Percentiles rank a stretch among this genome's conserved stretches.
Conservation (phyloP, 73 alveolate species). For the Paraurostyla sp. region DNA sequence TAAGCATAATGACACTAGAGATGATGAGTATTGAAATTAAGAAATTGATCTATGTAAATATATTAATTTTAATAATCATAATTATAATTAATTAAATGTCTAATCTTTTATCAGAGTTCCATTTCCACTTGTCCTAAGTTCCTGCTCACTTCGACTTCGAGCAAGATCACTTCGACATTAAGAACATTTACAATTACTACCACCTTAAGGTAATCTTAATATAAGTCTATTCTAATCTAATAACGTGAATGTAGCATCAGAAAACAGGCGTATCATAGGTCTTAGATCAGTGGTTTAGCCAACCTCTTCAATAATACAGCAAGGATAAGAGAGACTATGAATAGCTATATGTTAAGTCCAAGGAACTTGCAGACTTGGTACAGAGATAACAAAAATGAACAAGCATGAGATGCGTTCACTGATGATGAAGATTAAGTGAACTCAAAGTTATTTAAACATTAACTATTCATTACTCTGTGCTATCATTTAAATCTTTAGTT, state of each 20-base stretch:
- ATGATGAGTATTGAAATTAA: too few species aligned
- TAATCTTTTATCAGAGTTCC: conserved; percentile 8
- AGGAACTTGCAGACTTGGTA: not conserved
- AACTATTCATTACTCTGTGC: too few species aligned
- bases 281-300: conserved; percentile 1
- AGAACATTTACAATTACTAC: conserved; percentile 24
- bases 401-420: too few species aligned
- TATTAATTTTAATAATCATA: not conserved
- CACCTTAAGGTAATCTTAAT: not conserved
- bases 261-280: conserved; percentile 21
- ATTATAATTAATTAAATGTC: not conserved
- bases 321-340: not conserved
- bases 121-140: conserved; percentile 12
- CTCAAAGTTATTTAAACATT: too few species aligned
- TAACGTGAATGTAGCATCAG: not conserved
- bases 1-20: too few species aligned
- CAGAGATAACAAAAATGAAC: not conserved
- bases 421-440: too few species aligned
- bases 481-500: too few species aligned
- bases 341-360: conserved; percentile 25
- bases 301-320: not conserved
- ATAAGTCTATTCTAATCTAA: not conserved
- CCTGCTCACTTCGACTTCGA: conserved; percentile 47
- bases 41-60: too few species aligned
- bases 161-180: not conserved